Conservation (phyloP, 2,329 filamentous ascomycete genomes). For the Mycocentrospora acerina region DNA sequence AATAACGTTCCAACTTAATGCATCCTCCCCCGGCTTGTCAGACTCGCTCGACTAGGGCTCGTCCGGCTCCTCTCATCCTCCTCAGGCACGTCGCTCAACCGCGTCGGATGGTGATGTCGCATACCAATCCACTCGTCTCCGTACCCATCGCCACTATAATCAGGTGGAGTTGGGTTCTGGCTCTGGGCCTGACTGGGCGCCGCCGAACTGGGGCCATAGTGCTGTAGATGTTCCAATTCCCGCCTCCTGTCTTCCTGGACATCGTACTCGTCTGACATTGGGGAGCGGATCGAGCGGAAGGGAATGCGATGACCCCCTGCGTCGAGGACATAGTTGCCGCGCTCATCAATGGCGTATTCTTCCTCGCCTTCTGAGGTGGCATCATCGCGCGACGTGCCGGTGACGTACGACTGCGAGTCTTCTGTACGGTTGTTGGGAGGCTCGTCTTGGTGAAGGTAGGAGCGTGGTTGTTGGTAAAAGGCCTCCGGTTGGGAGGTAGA, state of each 20-base stretch:
- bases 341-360: constrained; percentile 40
- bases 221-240: constrained; percentile 50
- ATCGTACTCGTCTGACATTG: constrained; percentile 56
- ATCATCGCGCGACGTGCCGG: constrained; percentile 36
- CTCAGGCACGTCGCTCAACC: constrained; percentile 44
- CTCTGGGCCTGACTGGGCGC: constrained; percentile 17
- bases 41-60: constrained; percentile 40
- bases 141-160: constrained; percentile 43
- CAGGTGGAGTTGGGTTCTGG: constrained; percentile 16
- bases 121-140: constrained; percentile 41
- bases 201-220: constrained; percentile 44
- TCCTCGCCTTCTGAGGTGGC: constrained; percentile 40
- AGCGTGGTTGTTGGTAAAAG: constrained; percentile 43
- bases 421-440: constrained; percentile 25
- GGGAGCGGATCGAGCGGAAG: constrained; percentile 33
- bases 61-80: constrained; percentile 44
- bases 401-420: constrained; percentile 40
- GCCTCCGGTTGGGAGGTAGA: constrained; percentile 38
- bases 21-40: constrained; percentile 31
- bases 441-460: constrained; percentile 35
- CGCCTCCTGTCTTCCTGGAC: constrained; percentile 53
- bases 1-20: too few species aligned
- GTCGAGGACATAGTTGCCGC: constrained; percentile 41
- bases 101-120: constrained; percentile 43
- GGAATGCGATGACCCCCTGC: constrained; percentile 38